Conservation (phyloP, 805 yeast genomes). For the Cyberlindnera galapagoensis region DNA sequence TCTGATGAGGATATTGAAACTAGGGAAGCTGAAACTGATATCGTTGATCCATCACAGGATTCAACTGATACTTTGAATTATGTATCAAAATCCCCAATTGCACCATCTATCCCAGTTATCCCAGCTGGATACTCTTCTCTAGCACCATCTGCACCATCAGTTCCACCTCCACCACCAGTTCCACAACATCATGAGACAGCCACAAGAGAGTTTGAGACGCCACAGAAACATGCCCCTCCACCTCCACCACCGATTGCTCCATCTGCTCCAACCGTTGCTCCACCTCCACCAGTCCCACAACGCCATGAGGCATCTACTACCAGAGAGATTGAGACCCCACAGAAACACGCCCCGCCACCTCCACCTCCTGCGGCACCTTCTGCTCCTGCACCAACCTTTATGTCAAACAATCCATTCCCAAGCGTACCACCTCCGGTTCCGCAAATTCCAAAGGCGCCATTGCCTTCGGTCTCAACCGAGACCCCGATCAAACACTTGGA, state of each 20-base stretch:
- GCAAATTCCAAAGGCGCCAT: constrained; percentile 1
- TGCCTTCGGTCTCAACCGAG: neutral
- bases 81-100: constrained; percentile 13
- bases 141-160: constrained; percentile 8
- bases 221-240: constrained; percentile 2
- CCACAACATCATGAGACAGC: constrained; percentile 6
- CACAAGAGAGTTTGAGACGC: too few relatives aligned
- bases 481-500: too few relatives aligned
- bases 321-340: neutral
- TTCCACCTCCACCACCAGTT: constrained; percentile 6
- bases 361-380: constrained; percentile 19
- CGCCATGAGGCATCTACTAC: constrained; percentile 17
- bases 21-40: constrained; percentile 17
- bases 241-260: constrained; percentile 4
- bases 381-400: constrained; percentile 18
- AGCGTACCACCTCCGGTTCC: constrained; percentile 6
- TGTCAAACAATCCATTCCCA: neutral
- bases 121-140: constrained; percentile 1
- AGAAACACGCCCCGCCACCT: constrained; percentile 11
- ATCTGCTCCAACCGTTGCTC: constrained; percentile 1
- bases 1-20: constrained; percentile 49
- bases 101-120: constrained; percentile 9
- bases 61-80: too few relatives aligned
- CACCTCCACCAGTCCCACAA: constrained; percentile 13
- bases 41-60: too few relatives aligned